Conservation (phyloP, 1,284 basidiomycete genomes). For the Apiotrichum mycotoxinovorans region DNA sequence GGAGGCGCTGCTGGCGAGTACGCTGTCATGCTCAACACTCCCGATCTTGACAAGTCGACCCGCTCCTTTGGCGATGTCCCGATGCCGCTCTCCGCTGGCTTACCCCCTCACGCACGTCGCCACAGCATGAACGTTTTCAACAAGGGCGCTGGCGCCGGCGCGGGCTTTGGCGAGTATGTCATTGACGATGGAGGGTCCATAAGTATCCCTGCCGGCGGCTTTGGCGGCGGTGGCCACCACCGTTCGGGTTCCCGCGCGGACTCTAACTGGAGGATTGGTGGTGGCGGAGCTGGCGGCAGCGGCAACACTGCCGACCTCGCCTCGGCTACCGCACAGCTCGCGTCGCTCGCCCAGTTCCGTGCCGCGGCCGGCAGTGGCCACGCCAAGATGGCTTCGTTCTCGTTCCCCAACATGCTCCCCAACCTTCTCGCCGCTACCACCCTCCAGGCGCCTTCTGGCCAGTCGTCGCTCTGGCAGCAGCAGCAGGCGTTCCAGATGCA, state of each 20-base stretch:
- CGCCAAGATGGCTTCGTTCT: constrained; percentile 94
- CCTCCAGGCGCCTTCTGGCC: constrained; percentile 56
- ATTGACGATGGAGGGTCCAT: constrained; percentile 37
- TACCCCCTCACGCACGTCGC: constrained; percentile 73
- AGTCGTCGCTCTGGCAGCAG: constrained; percentile 67
- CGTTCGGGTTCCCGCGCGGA: constrained; percentile 56
- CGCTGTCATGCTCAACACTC: constrained; percentile 32
- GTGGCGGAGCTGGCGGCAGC: constrained; percentile 62
- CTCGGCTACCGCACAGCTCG: constrained; percentile 85
- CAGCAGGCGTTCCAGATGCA: constrained; percentile 74
- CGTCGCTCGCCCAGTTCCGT: constrained; percentile 94
- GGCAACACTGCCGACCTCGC: constrained; percentile 68
- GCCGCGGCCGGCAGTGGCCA: constrained; percentile 92
- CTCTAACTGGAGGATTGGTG: constrained; percentile 75
- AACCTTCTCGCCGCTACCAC: constrained; percentile 94
- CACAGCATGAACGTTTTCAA: constrained; percentile 83
- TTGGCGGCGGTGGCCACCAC: constrained; percentile 59
- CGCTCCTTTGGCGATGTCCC: constrained; percentile 31
- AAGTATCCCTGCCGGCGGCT: constrained; percentile 37
- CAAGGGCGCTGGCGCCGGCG: constrained; percentile 31
- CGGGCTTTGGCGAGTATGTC: constrained; percentile 36
- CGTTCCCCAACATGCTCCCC: constrained; percentile 92
- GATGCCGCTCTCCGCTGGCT: constrained; percentile 45
- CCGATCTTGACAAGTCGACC: constrained; percentile 9
- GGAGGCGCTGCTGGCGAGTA: constrained; percentile 1